These are phyloP conservation scores for Dothidotthia symphoricarpi DNA, from an alignment of 2,329 filamentous ascomycete species.

Conservation along the genomic window DNA sequence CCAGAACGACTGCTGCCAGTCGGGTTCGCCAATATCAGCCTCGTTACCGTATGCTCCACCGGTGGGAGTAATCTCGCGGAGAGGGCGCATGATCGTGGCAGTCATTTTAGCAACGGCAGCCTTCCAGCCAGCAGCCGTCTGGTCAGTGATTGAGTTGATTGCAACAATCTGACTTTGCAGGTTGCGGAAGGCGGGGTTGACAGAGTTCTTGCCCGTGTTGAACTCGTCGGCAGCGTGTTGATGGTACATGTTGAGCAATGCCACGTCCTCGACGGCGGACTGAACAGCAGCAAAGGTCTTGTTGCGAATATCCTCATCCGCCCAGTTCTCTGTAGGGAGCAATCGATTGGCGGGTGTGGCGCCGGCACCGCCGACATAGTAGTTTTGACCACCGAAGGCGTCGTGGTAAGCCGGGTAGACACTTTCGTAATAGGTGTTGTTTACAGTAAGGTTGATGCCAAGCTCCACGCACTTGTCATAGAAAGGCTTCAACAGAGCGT, in stretches of 20 bases:
- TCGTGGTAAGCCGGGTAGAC: conserved; percentile 34
- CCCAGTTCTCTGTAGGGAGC: conserved; percentile 36
- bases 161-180: conserved; percentile 24
- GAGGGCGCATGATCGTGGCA: conserved; percentile 23
- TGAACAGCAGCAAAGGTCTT: conserved; percentile 26
- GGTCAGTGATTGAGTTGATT: conserved; percentile 18
- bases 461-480: conserved; percentile 23
- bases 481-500: conserved; percentile 25
- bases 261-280: conserved; percentile 22
- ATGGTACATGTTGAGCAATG: conserved; percentile 26
- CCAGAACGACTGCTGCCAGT: conserved; percentile 44
- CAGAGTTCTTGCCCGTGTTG: conserved; percentile 23
- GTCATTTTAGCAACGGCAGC: conserved; percentile 18
- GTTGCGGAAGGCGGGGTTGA: conserved; percentile 34
- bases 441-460: conserved; percentile 24
- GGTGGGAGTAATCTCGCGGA: conserved; percentile 21
- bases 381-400: conserved; percentile 25
- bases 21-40: conserved; percentile 42
- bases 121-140: conserved; percentile 25
- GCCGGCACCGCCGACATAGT: conserved; percentile 29
- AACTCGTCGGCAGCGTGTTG: conserved; percentile 23
- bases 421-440: conserved; percentile 23
- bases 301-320: conserved; percentile 24
- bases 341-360: conserved; percentile 37
- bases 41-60: conserved; percentile 43